phyloP scores from a whole-genome alignment of 768 basidiomycete species.

The Tylopilus balloui region DNA sequence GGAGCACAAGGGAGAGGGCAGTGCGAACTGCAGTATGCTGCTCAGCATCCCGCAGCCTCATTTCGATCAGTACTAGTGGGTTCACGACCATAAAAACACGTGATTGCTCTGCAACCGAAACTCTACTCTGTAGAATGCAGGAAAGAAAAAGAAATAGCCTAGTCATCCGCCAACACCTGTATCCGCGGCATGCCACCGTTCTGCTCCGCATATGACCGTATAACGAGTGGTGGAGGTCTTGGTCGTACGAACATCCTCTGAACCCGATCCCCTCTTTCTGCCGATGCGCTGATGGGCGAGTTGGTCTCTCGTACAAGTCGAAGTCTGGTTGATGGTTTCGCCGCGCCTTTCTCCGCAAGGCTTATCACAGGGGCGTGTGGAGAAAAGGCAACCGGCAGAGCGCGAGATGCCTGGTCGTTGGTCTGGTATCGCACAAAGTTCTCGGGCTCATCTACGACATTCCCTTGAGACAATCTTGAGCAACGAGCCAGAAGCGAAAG shows the following conservation, averaged over 20 bases:
- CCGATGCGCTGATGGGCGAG: slow-evolving; percentile 19
- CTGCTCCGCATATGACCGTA: slow-evolving; percentile 14
- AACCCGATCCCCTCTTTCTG: slow-evolving; percentile 12
- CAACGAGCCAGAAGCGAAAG: background rate
- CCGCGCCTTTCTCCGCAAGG: slow-evolving; percentile 23
- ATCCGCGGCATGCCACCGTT: slow-evolving; percentile 1
- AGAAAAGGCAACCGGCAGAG: slow-evolving; percentile 21
- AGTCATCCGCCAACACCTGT: slow-evolving; percentile 18
- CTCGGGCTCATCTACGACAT: background rate
- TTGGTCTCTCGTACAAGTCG: slow-evolving; percentile 29
- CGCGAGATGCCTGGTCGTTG: slow-evolving; percentile 6
- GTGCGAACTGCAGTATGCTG: slow-evolving; percentile 10
- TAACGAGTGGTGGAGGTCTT: slow-evolving; percentile 39
- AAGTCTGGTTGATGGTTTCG: slow-evolving; percentile 22
- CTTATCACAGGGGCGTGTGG: slow-evolving; percentile 10
- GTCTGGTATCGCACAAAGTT: background rate
- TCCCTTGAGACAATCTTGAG: background rate
- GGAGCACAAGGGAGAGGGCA: slow-evolving; percentile 14
- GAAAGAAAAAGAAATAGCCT: background rate
- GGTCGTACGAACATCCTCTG: slow-evolving; percentile 36
- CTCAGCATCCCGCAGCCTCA: slow-evolving; percentile 2
- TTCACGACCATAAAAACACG: background rate
- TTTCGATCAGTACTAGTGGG: background rate
- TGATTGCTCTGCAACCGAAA: background rate
- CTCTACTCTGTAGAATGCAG: background rate